Conservation (phyloP, 306 rosid species). For the Malus orientalis region DNA sequence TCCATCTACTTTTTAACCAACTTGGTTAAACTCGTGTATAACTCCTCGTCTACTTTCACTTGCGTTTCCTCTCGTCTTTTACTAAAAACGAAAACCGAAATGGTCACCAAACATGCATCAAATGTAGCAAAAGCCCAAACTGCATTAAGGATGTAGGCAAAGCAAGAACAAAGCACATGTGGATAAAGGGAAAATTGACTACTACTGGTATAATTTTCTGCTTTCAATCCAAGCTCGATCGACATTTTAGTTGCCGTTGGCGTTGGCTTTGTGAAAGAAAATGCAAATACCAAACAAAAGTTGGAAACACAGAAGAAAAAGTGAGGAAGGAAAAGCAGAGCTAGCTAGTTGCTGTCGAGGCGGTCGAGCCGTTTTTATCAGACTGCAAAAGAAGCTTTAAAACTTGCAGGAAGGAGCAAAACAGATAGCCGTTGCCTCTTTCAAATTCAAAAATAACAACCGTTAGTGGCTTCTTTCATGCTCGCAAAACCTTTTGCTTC, state of each 20-base stretch:
- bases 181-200: background rate
- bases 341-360: background rate
- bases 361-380: background rate
- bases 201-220: background rate
- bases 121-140: background rate
- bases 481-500: background rate
- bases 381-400: background rate
- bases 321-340: background rate
- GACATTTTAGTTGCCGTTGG: background rate
- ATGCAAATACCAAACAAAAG: background rate
- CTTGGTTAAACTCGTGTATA: too few relatives aligned
- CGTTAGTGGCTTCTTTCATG: background rate
- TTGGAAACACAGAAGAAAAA: background rate
- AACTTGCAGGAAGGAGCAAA: background rate
- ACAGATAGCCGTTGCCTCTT: background rate
- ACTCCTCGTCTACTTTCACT: too few relatives aligned
- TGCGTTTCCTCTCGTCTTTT: too few relatives aligned
- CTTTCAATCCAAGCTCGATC: background rate
- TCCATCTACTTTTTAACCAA: too few relatives aligned
- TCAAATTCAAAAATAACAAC: slow-evolving; percentile 1
- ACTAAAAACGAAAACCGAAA: background rate
- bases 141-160: background rate
- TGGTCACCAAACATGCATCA: background rate
- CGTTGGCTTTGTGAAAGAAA: background rate
- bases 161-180: background rate